Evolutionary conservation across 495 filamentous ascomycete species (phyloP).

Genomic region (Astrocystis sublimbata): DNA sequence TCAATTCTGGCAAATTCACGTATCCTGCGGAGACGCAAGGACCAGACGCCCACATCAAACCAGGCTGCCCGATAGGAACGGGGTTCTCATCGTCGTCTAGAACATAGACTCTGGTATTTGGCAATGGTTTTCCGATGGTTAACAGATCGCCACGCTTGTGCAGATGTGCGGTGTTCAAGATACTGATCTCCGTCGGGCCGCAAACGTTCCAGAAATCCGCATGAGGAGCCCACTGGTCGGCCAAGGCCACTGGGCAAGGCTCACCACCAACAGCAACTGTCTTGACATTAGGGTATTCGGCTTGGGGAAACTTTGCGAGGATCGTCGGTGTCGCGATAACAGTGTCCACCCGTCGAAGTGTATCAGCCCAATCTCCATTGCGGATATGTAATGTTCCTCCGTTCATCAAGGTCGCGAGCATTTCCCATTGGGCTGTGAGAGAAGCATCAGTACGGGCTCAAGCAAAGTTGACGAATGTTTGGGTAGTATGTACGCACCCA

Average conservation of each 20-base stretch:
- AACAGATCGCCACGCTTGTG: conserved; percentile 32
- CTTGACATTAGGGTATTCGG: conserved; percentile 38
- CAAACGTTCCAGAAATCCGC: conserved; percentile 40
- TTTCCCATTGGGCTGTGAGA: conserved; percentile 39
- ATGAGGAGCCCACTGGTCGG: conserved; percentile 36
- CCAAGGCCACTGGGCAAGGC: conserved; percentile 34
- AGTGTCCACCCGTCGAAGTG: conserved; percentile 30
- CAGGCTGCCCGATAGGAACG: conserved; percentile 33
- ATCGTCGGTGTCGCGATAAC: conserved; percentile 43
- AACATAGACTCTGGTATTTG: conserved; percentile 43
- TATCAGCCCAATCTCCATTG: conserved; percentile 30
- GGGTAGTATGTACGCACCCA: conserved; percentile 35
- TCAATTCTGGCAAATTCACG: conserved; percentile 38
- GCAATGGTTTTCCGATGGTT: conserved; percentile 39
- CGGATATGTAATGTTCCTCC: conserved; percentile 39
- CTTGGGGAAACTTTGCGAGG: conserved; percentile 28
- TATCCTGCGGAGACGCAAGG: conserved; percentile 40
- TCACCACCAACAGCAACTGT: conserved; percentile 35
- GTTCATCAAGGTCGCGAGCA: conserved; percentile 40
- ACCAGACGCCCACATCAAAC: conserved; percentile 43
- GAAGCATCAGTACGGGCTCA: conserved; percentile 10
- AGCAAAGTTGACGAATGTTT: not conserved
- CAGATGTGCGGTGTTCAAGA: conserved; percentile 39
- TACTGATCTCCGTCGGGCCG: conserved; percentile 42
- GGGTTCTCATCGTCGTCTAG: conserved; percentile 40